Evolutionary conservation across 148 eudicot species (phyloP).

Genomic region (Spergularia marina): DNA sequence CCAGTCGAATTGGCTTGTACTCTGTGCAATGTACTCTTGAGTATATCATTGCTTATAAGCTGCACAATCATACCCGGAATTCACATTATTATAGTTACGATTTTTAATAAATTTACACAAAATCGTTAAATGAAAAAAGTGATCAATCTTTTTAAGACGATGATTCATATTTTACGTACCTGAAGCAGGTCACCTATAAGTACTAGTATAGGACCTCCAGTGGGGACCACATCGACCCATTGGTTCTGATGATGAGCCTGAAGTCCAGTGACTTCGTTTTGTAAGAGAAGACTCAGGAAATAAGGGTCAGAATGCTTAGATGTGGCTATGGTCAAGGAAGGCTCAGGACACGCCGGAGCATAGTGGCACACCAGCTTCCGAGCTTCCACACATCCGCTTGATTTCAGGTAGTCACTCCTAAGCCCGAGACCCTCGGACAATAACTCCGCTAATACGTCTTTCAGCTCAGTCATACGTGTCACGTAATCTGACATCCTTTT

Average conservation of each 20-base stretch:
- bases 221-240: conserved; percentile 5
- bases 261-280: conserved; percentile 9
- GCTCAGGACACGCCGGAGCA: conserved; percentile 15
- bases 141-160: neutral
- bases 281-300: conserved; percentile 14
- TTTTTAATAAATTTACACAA: no score
- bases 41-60: conserved; percentile 14
- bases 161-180: neutral
- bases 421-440: conserved; percentile 12
- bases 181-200: conserved; percentile 19
- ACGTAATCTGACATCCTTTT: conserved; percentile 1
- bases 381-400: conserved; percentile 15
- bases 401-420: conserved; percentile 11
- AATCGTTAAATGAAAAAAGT: neutral
- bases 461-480: conserved; percentile 8
- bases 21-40: conserved; percentile 18
- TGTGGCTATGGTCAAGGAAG: conserved; percentile 11
- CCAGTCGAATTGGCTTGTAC: conserved; percentile 2
- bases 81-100: no score
- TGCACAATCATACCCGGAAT: neutral
- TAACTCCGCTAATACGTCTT: conserved; percentile 1
- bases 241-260: conserved; percentile 13
- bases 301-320: conserved; percentile 15
- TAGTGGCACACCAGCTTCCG: conserved; percentile 14
- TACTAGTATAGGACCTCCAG: conserved; percentile 2